Conservation (phyloP, 495 filamentous ascomycete genomes). For the Neurospora hispaniola region DNA sequence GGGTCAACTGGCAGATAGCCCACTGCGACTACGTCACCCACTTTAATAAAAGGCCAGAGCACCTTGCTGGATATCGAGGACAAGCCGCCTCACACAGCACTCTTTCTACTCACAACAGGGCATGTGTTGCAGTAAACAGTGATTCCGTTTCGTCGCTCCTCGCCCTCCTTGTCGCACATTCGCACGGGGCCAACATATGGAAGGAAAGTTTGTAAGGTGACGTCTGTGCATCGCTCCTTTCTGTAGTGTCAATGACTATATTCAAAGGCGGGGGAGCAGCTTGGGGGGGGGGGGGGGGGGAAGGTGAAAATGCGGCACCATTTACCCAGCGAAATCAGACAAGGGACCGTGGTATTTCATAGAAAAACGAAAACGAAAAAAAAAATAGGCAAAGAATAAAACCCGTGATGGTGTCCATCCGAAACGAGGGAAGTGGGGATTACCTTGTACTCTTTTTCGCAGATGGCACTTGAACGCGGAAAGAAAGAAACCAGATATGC, state of each 20-base stretch:
- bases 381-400: too few relatives aligned
- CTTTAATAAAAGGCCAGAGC: neutral
- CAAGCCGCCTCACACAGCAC: neutral
- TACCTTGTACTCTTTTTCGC: neutral
- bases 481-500: neutral
- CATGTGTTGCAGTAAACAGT: neutral
- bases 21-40: neutral
- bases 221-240: neutral
- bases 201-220: neutral
- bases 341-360: neutral
- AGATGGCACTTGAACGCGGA: neutral
- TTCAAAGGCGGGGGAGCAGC: neutral
- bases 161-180: neutral
- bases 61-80: neutral
- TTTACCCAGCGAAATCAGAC: neutral
- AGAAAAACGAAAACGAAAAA: neutral
- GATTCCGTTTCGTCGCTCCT: neutral
- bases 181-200: neutral
- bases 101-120: neutral
- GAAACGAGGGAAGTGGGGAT: neutral
- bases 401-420: neutral
- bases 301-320: neutral
- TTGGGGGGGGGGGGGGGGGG: neutral
- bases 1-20: neutral
- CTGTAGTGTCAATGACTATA: neutral